Evolutionary conservation across 306 rosid species (phyloP).

Genomic region (Begonia loranthoides): DNA sequence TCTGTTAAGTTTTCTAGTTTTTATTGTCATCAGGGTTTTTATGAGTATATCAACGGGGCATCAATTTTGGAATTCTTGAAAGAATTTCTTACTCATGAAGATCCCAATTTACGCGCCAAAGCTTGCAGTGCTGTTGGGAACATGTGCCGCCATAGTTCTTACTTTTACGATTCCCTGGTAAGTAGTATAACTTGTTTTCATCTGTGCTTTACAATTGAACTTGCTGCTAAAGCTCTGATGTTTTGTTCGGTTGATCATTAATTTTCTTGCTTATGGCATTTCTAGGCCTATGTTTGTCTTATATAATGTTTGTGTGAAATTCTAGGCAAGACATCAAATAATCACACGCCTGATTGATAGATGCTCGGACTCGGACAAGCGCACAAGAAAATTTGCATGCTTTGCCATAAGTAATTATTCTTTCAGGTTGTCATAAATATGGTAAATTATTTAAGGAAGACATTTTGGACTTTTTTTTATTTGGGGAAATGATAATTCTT

Average conservation of each 20-base stretch:
- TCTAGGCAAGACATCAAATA: conserved; percentile 64
- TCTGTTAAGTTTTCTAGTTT: too few relatives aligned
- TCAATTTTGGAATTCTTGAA: conserved; percentile 73
- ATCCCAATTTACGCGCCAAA: conserved; percentile 90
- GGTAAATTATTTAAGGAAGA: too few relatives aligned
- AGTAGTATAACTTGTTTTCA: conserved; percentile 2
- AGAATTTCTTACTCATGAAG: conserved; percentile 68
- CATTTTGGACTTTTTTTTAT: too few relatives aligned
- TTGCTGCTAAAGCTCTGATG: too few relatives aligned
- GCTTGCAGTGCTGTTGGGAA: conserved; percentile 96
- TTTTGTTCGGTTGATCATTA: too few relatives aligned
- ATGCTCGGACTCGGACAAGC: conserved; percentile 88
- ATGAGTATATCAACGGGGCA: conserved; percentile 64
- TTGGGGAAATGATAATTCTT: too few relatives aligned
- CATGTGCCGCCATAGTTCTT: conserved; percentile 92
- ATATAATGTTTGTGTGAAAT: neutral
- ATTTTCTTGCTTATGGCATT: too few relatives aligned
- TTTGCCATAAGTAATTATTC: conserved; percentile 66
- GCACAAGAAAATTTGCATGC: conserved; percentile 90
- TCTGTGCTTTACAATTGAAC: too few relatives aligned
- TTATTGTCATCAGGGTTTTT: conserved; percentile 42
- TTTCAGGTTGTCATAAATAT: too few relatives aligned
- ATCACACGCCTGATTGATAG: conserved; percentile 71
- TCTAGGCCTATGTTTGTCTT: too few relatives aligned
- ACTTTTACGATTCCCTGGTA: conserved; percentile 63